Conservation (phyloP, 257 asterid genomes). For the Jaltomata sinuosa region DNA sequence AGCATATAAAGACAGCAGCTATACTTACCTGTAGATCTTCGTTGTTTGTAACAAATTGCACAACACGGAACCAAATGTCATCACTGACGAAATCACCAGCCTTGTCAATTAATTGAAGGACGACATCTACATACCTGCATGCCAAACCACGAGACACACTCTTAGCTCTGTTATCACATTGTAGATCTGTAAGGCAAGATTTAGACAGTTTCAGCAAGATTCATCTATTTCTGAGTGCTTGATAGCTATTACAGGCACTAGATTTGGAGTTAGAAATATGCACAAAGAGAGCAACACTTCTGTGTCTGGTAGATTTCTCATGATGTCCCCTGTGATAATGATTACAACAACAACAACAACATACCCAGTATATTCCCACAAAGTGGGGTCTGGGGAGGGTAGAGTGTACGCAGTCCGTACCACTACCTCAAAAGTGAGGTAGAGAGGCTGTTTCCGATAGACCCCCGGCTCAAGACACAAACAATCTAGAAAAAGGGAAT, state of each 20-base stretch:
- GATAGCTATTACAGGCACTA: not conserved
- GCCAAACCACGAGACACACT: not conserved
- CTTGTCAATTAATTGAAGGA: constrained; percentile 97
- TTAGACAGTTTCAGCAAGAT: not conserved
- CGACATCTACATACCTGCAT: constrained; percentile 91
- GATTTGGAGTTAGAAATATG: not conserved
- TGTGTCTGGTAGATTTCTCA: not conserved
- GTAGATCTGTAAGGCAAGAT: not conserved
- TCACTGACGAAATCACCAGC: constrained; percentile 98
- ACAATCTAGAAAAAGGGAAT: no score
- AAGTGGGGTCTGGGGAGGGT: no score
- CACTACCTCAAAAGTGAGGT: no score
- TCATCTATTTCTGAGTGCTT: not conserved
- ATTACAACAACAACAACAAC: no score
- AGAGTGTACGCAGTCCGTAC: no score
- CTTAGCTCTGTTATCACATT: not conserved
- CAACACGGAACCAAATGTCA: constrained; percentile 98
- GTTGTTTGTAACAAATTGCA: constrained; percentile 87
- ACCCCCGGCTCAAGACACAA: no score
- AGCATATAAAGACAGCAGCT: not conserved
- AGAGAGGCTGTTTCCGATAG: no score
- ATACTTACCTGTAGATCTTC: constrained; percentile 84
- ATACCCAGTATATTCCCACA: no score
- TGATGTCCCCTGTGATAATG: not conserved
- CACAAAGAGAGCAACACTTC: not conserved